phyloP scores from a whole-genome alignment of 1,139 yeast genomes.

The Yamadazyma mexicana region DNA sequence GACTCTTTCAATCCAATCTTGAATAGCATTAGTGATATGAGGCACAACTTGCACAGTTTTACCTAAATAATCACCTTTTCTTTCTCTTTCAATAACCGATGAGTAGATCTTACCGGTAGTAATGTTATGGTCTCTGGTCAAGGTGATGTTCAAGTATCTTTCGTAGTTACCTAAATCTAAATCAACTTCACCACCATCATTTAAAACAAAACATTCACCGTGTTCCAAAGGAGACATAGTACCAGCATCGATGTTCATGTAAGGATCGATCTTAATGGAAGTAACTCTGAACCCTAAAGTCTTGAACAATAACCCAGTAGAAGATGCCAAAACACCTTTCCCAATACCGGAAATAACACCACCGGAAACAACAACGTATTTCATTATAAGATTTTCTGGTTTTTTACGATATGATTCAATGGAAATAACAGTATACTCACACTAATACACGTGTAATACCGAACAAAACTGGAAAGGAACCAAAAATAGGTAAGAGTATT shows the following conservation, averaged over 20 bases:
- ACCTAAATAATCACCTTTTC: conserved; percentile 96
- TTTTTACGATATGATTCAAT: no score
- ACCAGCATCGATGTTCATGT: conserved; percentile 99
- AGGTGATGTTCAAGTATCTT: conserved; percentile 89
- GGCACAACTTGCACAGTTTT: conserved; percentile 99
- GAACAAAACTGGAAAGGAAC: neutral
- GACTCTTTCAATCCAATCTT: conserved; percentile 97
- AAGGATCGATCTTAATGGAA: conserved; percentile 97
- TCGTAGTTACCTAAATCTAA: conserved; percentile 97
- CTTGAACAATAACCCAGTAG: conserved; percentile 92
- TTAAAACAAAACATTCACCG: conserved; percentile 96
- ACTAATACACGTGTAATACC: neutral
- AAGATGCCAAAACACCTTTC: conserved; percentile 95
- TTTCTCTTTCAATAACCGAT: conserved; percentile 89
- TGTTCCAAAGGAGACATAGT: conserved; percentile 99
- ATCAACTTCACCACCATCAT: conserved; percentile 99
- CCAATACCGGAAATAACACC: conserved; percentile 99
- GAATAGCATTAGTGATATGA: conserved; percentile 94
- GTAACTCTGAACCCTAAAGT: conserved; percentile 94
- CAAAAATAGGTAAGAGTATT: neutral
- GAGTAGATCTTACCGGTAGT: conserved; percentile 97
- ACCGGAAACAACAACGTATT: conserved; percentile 98
- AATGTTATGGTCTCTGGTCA: conserved; percentile 91
- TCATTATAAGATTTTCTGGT: conserved; percentile 54
- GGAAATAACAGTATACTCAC: no score